These are phyloP conservation scores for Candida nemodendra DNA, from an alignment of 805 yeast species.

Conservation along the genomic window DNA sequence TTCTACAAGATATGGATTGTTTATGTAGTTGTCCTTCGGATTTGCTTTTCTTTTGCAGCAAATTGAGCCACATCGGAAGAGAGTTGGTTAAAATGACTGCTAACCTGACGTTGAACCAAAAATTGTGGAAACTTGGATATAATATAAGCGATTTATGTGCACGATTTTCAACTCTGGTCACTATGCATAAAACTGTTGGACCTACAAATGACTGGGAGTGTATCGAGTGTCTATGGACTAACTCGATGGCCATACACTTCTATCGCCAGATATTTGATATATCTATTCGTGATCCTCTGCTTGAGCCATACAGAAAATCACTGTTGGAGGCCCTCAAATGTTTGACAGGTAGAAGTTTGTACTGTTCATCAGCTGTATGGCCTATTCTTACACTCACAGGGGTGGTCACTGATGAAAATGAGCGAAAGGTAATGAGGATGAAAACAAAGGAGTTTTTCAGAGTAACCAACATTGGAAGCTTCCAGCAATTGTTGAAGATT, in stretches of 20 bases:
- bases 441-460: constrained; percentile 4
- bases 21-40: constrained; percentile 9
- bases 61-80: constrained; percentile 5
- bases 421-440: constrained; percentile 1
- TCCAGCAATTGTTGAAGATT: constrained; percentile 6
- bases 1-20: constrained; percentile 5
- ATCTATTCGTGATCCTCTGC: constrained; percentile 2
- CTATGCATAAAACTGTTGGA: neutral
- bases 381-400: constrained; percentile 6
- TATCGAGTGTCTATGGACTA: constrained; percentile 11
- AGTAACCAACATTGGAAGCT: constrained; percentile 9
- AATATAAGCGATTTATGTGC: constrained; percentile 2
- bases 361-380: constrained; percentile 10
- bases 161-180: constrained; percentile 1
- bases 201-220: constrained; percentile 10
- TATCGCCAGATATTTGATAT: constrained; percentile 9
- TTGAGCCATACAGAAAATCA: constrained; percentile 1
- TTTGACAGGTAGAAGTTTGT: constrained; percentile 3
- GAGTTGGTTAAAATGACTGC: neutral
- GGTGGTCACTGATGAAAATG: constrained; percentile 3
- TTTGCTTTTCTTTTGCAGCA: constrained; percentile 7
- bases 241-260: constrained; percentile 9
- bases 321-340: constrained; percentile 3
- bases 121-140: constrained; percentile 6
- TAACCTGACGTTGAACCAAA: neutral